phyloP scores from a whole-genome alignment of 2,329 filamentous ascomycete genomes.

The Sporothrix sp. region DNA sequence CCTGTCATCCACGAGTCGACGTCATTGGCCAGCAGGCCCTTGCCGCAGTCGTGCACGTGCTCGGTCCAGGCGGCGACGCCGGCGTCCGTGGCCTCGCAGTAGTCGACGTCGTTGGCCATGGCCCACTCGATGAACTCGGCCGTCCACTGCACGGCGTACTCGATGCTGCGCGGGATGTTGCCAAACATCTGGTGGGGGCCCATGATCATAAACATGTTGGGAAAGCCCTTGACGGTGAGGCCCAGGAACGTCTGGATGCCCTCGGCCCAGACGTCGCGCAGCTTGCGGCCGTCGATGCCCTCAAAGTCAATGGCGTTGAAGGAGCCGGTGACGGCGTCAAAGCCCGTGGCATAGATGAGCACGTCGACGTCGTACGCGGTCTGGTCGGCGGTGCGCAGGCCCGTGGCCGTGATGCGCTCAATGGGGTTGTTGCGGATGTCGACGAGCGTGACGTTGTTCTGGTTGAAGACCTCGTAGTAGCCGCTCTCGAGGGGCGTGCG shows the following conservation, averaged over 20 bases:
- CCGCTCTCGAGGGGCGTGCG: constrained; percentile 35
- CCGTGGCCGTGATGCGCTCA: constrained; percentile 27
- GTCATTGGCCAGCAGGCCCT: constrained; percentile 35
- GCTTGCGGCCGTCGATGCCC: constrained; percentile 26
- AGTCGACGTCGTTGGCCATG: constrained; percentile 25
- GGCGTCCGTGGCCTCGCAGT: constrained; percentile 31
- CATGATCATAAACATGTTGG: constrained; percentile 18
- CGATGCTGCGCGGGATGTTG: constrained; percentile 45
- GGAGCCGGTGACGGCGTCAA: constrained; percentile 26
- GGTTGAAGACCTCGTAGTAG: constrained; percentile 41
- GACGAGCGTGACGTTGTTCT: constrained; percentile 35
- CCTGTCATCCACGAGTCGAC: constrained; percentile 48
- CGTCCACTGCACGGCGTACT: constrained; percentile 48
- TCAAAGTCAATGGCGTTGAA: constrained; percentile 22
- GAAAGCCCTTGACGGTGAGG: constrained; percentile 14
- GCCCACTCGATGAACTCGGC: constrained; percentile 30
- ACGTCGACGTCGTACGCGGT: constrained; percentile 28
- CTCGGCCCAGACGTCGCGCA: constrained; percentile 31
- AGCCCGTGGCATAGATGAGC: constrained; percentile 27
- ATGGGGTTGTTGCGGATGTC: constrained; percentile 35
- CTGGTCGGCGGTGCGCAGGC: constrained; percentile 30
- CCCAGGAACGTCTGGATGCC: constrained; percentile 24
- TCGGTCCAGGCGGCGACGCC: constrained; percentile 34
- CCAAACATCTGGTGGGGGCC: constrained; percentile 32
- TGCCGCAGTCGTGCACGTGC: constrained; percentile 37